These are phyloP conservation scores for Rhododendron simsii DNA, from an alignment of 148 eudicot genomes.

Conservation along the genomic window DNA sequence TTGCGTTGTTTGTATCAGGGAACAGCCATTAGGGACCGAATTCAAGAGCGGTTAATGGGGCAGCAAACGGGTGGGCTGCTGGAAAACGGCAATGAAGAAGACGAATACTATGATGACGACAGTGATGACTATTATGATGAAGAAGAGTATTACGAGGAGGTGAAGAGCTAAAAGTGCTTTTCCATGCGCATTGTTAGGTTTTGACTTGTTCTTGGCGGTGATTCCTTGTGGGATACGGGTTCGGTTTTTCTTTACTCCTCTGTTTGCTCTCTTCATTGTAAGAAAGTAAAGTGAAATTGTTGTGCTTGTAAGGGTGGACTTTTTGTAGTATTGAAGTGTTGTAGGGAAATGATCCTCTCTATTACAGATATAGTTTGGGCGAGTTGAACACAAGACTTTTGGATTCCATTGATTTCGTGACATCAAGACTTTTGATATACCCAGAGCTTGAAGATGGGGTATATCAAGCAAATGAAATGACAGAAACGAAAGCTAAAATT, in stretches of 20 bases:
- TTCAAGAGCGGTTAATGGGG: slow-evolving; percentile 38
- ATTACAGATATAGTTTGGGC: not conserved
- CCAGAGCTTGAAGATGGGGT: too few relatives aligned
- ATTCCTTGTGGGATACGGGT: not conserved
- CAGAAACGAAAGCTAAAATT: too few relatives aligned
- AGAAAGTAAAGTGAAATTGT: not conserved
- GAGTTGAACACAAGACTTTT: not conserved
- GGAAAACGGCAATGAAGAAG: slow-evolving; percentile 15
- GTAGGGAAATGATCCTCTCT: not conserved
- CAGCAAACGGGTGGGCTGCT: slow-evolving; percentile 18
- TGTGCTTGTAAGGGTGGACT: not conserved
- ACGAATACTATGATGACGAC: slow-evolving; percentile 23
- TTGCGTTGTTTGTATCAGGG: slow-evolving; percentile 23
- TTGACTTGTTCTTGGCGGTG: not conserved
- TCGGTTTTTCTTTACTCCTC: not conserved
- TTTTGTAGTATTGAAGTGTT: not conserved
- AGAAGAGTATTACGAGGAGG: slow-evolving; percentile 15
- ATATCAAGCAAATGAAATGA: too few relatives aligned
- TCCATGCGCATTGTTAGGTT: not conserved
- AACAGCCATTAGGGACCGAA: slow-evolving; percentile 43
- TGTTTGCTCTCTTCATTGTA: not conserved
- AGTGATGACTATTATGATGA: slow-evolving; percentile 26
- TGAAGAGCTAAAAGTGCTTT: not conserved
- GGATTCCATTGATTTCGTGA: too few relatives aligned
- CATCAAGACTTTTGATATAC: too few relatives aligned